Evolutionary conservation across 2,329 filamentous ascomycete species (phyloP).

Genomic region (Fusarium veterinarium): DNA sequence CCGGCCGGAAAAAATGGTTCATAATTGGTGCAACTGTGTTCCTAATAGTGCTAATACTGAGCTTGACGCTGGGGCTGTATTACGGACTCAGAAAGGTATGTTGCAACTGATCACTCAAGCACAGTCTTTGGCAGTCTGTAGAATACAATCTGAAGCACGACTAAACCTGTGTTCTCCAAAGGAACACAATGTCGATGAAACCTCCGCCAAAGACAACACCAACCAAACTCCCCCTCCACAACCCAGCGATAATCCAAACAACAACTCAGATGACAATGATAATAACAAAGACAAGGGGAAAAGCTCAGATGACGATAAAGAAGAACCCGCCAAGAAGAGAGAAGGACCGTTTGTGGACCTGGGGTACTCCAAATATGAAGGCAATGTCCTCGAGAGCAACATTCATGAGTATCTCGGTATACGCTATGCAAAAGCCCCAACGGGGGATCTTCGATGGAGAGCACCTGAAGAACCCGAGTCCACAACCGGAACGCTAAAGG

Average conservation of each 20-base stretch:
- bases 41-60: conserved; percentile 22
- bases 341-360: conserved; percentile 50
- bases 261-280: background rate
- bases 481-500: conserved; percentile 49
- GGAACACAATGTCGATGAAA: conserved; percentile 1
- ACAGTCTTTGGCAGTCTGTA: background rate
- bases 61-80: conserved; percentile 35
- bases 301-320: background rate
- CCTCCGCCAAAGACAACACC: background rate
- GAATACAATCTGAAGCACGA: background rate
- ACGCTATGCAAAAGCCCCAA: conserved; percentile 64
- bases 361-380: conserved; percentile 59
- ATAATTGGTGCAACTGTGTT: conserved; percentile 13
- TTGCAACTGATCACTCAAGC: background rate
- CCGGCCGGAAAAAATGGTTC: conserved; percentile 21
- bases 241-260: background rate
- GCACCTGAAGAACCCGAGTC: conserved; percentile 58
- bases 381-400: conserved; percentile 51
- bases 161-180: conserved; percentile 18
- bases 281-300: conserved; percentile 3
- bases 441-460: conserved; percentile 62
- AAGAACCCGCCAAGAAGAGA: background rate
- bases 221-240: background rate
- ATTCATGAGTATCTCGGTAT: conserved; percentile 60
- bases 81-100: conserved; percentile 39